These are phyloP conservation scores for Penicillium lagena DNA, from an alignment of 495 filamentous ascomycete species.

Conservation along the genomic window DNA sequence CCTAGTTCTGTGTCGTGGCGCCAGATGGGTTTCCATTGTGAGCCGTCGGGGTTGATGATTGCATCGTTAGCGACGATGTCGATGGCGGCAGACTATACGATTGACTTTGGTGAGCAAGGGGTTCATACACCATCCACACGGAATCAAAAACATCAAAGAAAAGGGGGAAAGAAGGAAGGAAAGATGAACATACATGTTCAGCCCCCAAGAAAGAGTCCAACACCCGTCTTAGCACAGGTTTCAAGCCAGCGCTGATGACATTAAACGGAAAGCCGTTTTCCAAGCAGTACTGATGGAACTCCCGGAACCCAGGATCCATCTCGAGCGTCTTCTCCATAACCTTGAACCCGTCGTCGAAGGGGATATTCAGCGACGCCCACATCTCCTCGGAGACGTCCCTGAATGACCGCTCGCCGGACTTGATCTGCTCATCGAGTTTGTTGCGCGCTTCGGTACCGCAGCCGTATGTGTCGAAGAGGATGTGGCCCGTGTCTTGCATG, in stretches of 20 bases:
- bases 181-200: slow-evolving; percentile 31
- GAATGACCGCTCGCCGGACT: slow-evolving; percentile 61
- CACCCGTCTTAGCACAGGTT: slow-evolving; percentile 56
- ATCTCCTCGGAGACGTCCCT: slow-evolving; percentile 72
- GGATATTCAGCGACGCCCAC: slow-evolving; percentile 64
- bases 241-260: slow-evolving; percentile 66
- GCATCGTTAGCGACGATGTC: slow-evolving; percentile 71
- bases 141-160: no score
- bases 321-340: slow-evolving; percentile 59
- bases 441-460: slow-evolving; percentile 52
- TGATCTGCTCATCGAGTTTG: slow-evolving; percentile 60
- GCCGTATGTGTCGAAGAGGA: slow-evolving; percentile 63
- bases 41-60: slow-evolving; percentile 50
- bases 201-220: slow-evolving; percentile 61
- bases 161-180: no score
- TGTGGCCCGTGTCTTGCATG: slow-evolving; percentile 73
- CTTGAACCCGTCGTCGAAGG: slow-evolving; percentile 69
- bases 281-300: slow-evolving; percentile 62
- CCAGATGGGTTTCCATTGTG: slow-evolving; percentile 65
- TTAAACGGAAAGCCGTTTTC: slow-evolving; percentile 63
- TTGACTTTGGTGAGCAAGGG: neutral
- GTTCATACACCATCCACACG: no score
- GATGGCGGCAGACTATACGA: slow-evolving; percentile 44
- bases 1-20: slow-evolving; percentile 60
- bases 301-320: slow-evolving; percentile 59